Evolutionary conservation across 805 yeast species (phyloP).

Genomic region (Pachysolen tannophilus): DNA sequence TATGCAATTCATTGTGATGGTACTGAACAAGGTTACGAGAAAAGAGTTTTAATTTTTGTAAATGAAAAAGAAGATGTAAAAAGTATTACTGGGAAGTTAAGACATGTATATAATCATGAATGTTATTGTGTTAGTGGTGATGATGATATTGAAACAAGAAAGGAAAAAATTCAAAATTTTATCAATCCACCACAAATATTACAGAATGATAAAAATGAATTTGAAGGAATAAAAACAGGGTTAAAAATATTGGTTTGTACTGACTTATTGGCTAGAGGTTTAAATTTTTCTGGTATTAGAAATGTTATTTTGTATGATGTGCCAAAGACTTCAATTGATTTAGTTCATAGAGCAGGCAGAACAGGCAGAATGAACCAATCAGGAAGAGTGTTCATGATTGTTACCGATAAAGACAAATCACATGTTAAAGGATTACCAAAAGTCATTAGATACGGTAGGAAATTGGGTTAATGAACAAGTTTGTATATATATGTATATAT

Average conservation of each 20-base stretch:
- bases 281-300: slow-evolving; percentile 75
- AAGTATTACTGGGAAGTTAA: slow-evolving; percentile 48
- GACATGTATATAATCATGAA: slow-evolving; percentile 42
- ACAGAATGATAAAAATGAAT: slow-evolving; percentile 18
- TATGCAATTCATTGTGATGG: slow-evolving; percentile 82
- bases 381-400: slow-evolving; percentile 81
- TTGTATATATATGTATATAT: no score
- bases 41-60: slow-evolving; percentile 79
- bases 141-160: slow-evolving; percentile 53
- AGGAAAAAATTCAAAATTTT: slow-evolving; percentile 49
- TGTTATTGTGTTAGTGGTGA: slow-evolving; percentile 63
- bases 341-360: slow-evolving; percentile 88
- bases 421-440: slow-evolving; percentile 80
- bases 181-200: slow-evolving; percentile 48
- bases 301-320: slow-evolving; percentile 80
- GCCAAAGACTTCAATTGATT: slow-evolving; percentile 77
- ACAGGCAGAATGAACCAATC: slow-evolving; percentile 88
- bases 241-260: slow-evolving; percentile 78
- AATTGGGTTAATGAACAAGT: slow-evolving; percentile 24
- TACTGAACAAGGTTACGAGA: slow-evolving; percentile 66
- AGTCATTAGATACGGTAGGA: slow-evolving; percentile 46
- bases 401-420: slow-evolving; percentile 56
- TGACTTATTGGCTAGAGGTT: slow-evolving; percentile 83
- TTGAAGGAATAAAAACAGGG: slow-evolving; percentile 14
- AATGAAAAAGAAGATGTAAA: slow-evolving; percentile 62